phyloP scores from a whole-genome alignment of 2,329 filamentous ascomycete genomes.

The Elsinoe batatas region DNA sequence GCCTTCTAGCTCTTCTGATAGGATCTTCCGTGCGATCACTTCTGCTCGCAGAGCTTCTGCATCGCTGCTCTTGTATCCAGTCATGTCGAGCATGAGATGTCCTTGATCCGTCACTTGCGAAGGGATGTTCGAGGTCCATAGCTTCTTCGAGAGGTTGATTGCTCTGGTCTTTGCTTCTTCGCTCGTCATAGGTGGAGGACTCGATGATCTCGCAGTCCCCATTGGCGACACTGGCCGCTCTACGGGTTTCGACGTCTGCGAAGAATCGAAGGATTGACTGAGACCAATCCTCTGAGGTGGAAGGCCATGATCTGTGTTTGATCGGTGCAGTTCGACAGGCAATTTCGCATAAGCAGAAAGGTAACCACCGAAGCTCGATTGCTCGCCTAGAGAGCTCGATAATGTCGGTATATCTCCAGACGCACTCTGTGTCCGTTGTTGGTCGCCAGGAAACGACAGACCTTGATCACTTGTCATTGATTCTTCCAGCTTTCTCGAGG shows the following conservation, averaged over 20 bases:
- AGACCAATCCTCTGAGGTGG: conserved; percentile 2
- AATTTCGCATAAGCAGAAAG: not conserved
- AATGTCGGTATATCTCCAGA: conserved; percentile 25
- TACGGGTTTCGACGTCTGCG: not conserved
- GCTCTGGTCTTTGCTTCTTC: conserved; percentile 75
- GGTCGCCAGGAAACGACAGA: conserved; percentile 17
- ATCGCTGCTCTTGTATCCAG: conserved; percentile 87
- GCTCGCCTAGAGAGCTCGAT: not conserved
- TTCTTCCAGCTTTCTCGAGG: conserved; percentile 17
- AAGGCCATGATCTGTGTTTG: conserved; percentile 17
- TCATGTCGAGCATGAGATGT: conserved; percentile 97
- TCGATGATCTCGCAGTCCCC: conserved; percentile 47
- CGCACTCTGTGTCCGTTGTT: conserved; percentile 36
- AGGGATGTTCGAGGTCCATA: conserved; percentile 84
- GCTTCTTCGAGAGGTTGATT: conserved; percentile 71
- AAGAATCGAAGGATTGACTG: conserved; percentile 5
- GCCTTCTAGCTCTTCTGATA: conserved; percentile 85
- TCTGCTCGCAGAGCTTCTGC: conserved; percentile 87
- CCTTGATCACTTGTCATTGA: conserved; percentile 19
- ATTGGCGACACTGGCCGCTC: conserved; percentile 10
- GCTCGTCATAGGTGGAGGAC: conserved; percentile 61
- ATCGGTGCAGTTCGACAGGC: conserved; percentile 10
- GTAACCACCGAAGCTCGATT: not conserved
- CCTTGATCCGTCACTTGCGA: conserved; percentile 85
- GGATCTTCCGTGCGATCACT: conserved; percentile 82